Evolutionary conservation across 2,329 filamentous ascomycete genomes (phyloP).

Genomic region (Tolypocladium amazonense): DNA sequence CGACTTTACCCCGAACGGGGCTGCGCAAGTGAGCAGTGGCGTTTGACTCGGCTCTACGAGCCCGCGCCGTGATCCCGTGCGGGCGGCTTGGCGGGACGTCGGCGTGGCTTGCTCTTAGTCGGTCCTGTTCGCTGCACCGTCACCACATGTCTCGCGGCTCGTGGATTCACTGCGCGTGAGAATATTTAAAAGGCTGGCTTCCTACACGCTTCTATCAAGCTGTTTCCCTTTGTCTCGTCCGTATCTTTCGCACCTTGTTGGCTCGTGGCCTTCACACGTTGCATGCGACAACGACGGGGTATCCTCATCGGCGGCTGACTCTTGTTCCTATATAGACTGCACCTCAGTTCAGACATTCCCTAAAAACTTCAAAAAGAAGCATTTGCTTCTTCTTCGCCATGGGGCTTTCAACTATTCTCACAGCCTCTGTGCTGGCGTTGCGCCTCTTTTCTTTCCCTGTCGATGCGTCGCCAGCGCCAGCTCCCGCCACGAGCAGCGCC

Average conservation of each 20-base stretch:
- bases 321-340: neutral
- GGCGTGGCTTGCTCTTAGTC: neutral
- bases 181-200: neutral
- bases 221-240: neutral
- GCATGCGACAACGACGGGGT: neutral
- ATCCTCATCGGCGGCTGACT: neutral
- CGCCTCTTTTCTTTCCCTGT: slow-evolving; percentile 26
- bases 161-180: neutral
- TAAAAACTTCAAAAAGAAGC: neutral
- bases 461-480: slow-evolving; percentile 20
- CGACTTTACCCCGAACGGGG: neutral
- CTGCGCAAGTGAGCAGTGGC: neutral
- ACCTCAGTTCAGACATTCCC: neutral
- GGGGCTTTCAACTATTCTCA: slow-evolving; percentile 32
- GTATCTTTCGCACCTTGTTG: neutral
- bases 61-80: neutral
- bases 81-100: neutral
- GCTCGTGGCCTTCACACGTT: neutral
- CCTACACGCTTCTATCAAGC: neutral
- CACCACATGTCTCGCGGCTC: neutral
- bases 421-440: slow-evolving; percentile 30
- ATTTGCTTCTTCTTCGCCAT: slow-evolving; percentile 28
- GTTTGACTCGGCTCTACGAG: neutral
- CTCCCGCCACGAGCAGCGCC: slow-evolving; percentile 7
- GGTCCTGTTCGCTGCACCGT: neutral